Evolutionary conservation across 257 asterid genomes (phyloP).

Genomic region (Apocynum venetum): DNA sequence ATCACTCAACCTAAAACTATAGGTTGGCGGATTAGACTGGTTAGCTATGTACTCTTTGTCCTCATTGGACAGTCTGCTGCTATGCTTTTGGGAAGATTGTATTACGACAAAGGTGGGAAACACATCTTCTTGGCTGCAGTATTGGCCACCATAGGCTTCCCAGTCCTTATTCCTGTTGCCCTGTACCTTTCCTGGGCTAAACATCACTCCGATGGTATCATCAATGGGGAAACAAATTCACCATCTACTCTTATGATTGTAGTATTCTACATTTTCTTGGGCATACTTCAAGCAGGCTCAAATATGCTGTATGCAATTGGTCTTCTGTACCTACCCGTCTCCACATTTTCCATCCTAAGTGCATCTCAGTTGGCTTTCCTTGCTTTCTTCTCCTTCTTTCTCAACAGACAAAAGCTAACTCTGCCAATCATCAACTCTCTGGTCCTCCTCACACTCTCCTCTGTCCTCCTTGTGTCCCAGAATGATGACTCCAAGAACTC

Average conservation of each 20-base stretch:
- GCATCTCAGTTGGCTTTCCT: constrained; percentile 43
- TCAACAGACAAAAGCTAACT: constrained; percentile 37
- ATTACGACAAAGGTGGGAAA: no score
- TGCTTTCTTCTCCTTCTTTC: constrained; percentile 40
- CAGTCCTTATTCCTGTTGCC: constrained; percentile 29
- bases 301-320: constrained; percentile 36
- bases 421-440: constrained; percentile 28
- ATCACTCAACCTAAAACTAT: no score
- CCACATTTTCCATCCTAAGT: constrained; percentile 35
- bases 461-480: constrained; percentile 30
- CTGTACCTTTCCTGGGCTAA: not conserved
- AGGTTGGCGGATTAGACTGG: constrained; percentile 23
- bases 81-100: constrained; percentile 35
- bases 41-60: constrained; percentile 20
- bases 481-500: not conserved
- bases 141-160: constrained; percentile 24
- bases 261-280: constrained; percentile 2
- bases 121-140: constrained; percentile 10
- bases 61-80: constrained; percentile 31
- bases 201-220: constrained; percentile 2
- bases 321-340: constrained; percentile 33
- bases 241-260: not conserved
- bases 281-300: constrained; percentile 12
- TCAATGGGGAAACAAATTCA: not conserved
- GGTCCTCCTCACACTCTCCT: constrained; percentile 31